Percentiles rank a stretch among this genome's conserved stretches.
These are phyloP conservation scores for Boletus pseudopeckii DNA, from an alignment of 768 basidiomycete species.

Conservation along the genomic window DNA sequence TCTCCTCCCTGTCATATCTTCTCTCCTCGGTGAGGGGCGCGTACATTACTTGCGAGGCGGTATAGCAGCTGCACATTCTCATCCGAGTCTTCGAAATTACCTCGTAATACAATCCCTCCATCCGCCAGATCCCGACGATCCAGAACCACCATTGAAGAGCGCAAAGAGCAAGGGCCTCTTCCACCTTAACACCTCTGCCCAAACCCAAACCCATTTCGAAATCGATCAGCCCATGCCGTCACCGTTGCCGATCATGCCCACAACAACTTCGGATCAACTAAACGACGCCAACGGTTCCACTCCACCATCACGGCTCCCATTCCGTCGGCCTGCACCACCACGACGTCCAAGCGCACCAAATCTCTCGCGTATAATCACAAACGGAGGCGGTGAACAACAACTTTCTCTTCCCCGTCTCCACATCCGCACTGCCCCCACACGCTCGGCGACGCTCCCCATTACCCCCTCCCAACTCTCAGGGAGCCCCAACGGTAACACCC, in stretches of 20 bases:
- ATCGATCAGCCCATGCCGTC: slow-evolving; percentile 52
- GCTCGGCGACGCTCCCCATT: slow-evolving; percentile 60
- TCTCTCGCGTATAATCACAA: slow-evolving; percentile 60
- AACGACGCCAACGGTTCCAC: slow-evolving; percentile 57
- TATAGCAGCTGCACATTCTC: slow-evolving; percentile 55
- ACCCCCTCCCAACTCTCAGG: slow-evolving; percentile 22
- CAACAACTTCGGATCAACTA: slow-evolving; percentile 36
- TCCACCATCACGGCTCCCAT: slow-evolving; percentile 60
- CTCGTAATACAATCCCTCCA: slow-evolving; percentile 34
- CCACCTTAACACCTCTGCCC: slow-evolving; percentile 61
- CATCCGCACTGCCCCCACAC: slow-evolving; percentile 54
- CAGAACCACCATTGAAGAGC: slow-evolving; percentile 23
- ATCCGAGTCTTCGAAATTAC: slow-evolving; percentile 52
- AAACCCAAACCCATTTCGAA: slow-evolving; percentile 52
- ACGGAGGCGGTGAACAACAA: slow-evolving; percentile 42
- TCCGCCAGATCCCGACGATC: slow-evolving; percentile 10
- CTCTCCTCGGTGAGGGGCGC: slow-evolving; percentile 52
- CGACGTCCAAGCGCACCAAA: slow-evolving; percentile 62
- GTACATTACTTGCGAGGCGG: slow-evolving; percentile 75
- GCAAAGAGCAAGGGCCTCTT: slow-evolving; percentile 52
- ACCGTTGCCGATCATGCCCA: slow-evolving; percentile 57
- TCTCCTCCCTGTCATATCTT: slow-evolving; percentile 58
- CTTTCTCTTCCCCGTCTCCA: slow-evolving; percentile 54
- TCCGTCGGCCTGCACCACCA: slow-evolving; percentile 48
- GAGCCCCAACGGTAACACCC: slow-evolving; percentile 19